Conservation (phyloP, 768 basidiomycete species). For the Cantharellus anzutake region DNA sequence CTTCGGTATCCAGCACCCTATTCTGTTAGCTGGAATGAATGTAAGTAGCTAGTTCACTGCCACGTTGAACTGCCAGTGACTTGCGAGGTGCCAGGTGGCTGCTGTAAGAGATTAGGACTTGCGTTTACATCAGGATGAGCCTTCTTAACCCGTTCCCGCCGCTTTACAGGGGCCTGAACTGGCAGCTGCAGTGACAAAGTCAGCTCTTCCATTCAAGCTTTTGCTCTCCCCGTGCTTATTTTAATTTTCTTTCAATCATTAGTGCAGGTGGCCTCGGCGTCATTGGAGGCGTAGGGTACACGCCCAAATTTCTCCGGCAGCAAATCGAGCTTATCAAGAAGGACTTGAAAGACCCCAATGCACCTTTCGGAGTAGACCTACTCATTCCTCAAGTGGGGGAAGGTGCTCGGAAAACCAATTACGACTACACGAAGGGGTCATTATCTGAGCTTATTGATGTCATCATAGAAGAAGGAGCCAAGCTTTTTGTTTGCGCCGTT, state of each 20-base stretch:
- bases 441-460: slow-evolving; percentile 70
- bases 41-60: not conserved
- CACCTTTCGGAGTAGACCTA: slow-evolving; percentile 82
- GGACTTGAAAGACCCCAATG: slow-evolving; percentile 49
- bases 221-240: not conserved
- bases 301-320: slow-evolving; percentile 56
- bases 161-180: slow-evolving; percentile 28
- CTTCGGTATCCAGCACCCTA: slow-evolving; percentile 68
- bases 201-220: not conserved
- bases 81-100: too few relatives aligned
- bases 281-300: slow-evolving; percentile 78
- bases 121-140: too few relatives aligned
- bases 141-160: too few relatives aligned
- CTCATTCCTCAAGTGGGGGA: slow-evolving; percentile 77
- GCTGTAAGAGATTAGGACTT: too few relatives aligned
- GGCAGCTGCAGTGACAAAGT: slow-evolving; percentile 80
- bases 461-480: slow-evolving; percentile 78
- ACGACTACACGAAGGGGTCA: slow-evolving; percentile 79
- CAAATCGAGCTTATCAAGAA: slow-evolving; percentile 31
- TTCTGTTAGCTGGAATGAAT: slow-evolving; percentile 53
- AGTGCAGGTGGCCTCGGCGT: slow-evolving; percentile 77
- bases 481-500: slow-evolving; percentile 80
- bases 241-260: not conserved
- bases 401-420: slow-evolving; percentile 78
- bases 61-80: too few relatives aligned